phyloP scores from a whole-genome alignment of 2,329 filamentous ascomycete species.

The Hypocreales sp. region DNA sequence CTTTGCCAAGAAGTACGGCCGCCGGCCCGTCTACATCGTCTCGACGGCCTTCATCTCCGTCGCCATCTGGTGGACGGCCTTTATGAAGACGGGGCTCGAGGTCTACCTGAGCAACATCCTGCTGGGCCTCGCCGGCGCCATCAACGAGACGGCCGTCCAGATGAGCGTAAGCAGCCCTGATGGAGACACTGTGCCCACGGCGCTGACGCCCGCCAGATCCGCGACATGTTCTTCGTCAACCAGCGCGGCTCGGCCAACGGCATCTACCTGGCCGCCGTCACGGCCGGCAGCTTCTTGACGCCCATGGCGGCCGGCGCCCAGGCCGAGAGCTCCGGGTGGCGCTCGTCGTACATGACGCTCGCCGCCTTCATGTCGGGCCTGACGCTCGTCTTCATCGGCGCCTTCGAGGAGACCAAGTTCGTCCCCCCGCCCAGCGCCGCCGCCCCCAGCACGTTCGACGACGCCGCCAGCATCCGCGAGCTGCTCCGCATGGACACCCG shows the following conservation, averaged over 20 bases:
- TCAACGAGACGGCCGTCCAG: conserved; percentile 22
- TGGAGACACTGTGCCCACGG: background rate
- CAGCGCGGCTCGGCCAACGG: conserved; percentile 15
- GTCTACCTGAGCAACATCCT: conserved; percentile 11
- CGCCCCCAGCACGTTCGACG: background rate
- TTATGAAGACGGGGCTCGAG: conserved; percentile 8
- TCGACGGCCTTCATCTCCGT: conserved; percentile 9
- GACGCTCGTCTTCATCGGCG: conserved; percentile 5
- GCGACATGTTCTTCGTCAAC: conserved; percentile 18
- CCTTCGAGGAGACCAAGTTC: conserved; percentile 13
- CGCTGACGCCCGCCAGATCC: conserved; percentile 7
- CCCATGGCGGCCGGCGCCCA: conserved; percentile 14
- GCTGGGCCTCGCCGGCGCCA: conserved; percentile 19
- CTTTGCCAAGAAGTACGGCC: conserved; percentile 17
- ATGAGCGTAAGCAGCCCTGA: conserved; percentile 14
- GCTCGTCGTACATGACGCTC: conserved; percentile 10
- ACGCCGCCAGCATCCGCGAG: background rate
- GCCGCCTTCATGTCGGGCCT: conserved; percentile 2
- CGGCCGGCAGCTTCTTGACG: conserved; percentile 13
- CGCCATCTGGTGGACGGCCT: conserved; percentile 8
- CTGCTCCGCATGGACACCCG: background rate
- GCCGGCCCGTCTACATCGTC: conserved; percentile 14
- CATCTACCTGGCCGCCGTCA: conserved; percentile 15
- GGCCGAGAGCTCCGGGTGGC: conserved; percentile 9
- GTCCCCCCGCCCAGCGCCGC: conserved; percentile 7